These are phyloP conservation scores for Orbilia quercus DNA, from an alignment of 2,329 filamentous ascomycete genomes.

Conservation along the genomic window DNA sequence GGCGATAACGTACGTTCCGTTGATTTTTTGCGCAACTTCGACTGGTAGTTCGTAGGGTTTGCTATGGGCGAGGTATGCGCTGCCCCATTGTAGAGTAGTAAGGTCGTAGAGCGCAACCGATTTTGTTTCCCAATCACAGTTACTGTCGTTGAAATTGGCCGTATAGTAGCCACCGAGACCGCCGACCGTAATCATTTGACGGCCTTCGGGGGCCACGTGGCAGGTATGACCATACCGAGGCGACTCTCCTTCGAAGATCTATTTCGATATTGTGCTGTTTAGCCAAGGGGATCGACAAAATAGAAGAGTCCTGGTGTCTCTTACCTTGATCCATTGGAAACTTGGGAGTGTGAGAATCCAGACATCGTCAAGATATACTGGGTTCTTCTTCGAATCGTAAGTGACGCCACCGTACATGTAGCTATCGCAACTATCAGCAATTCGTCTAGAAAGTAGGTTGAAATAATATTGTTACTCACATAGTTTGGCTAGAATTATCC, in stretches of 20 bases:
- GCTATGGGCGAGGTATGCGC: constrained; percentile 25
- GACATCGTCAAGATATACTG: constrained; percentile 56
- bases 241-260: constrained; percentile 51
- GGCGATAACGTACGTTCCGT: constrained; percentile 33
- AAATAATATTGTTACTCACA: constrained; percentile 17
- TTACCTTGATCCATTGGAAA: constrained; percentile 60
- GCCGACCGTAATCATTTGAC: constrained; percentile 52
- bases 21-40: constrained; percentile 45
- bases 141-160: constrained; percentile 42
- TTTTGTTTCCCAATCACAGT: constrained; percentile 49
- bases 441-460: not conserved
- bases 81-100: constrained; percentile 45
- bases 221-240: constrained; percentile 51
- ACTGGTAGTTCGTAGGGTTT: constrained; percentile 34
- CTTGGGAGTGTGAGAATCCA: constrained; percentile 60
- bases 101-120: constrained; percentile 49
- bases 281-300: not conserved
- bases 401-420: constrained; percentile 48
- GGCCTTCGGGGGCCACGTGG: constrained; percentile 41
- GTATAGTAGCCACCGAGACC: constrained; percentile 45
- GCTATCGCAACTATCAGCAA: constrained; percentile 14
- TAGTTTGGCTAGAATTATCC: constrained; percentile 39
- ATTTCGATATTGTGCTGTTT: not conserved
- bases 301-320: not conserved
- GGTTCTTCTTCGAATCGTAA: constrained; percentile 12